Evolutionary conservation across 768 basidiomycete species (phyloP), one percentile per base, ranked within the genome.

Genomic region (Peribolospora baueri): DNA sequence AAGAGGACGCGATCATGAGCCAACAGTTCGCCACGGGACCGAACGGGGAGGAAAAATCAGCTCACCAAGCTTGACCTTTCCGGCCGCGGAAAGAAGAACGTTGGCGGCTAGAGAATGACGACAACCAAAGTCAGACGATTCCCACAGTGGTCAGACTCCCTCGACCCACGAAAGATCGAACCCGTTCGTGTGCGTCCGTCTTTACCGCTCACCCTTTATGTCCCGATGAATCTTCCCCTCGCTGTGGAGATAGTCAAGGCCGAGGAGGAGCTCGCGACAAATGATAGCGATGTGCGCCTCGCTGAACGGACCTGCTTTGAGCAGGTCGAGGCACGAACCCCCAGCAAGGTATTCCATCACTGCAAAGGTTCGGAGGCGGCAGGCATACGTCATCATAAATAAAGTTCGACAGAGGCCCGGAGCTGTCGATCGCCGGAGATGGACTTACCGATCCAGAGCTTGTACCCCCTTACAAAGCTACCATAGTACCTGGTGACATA

Each of bases 281-380:
- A 95, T 76, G 61, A 93, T 81, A 5, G 93, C 88, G 60, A 97
- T 97, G 64, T 97, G 90, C 0, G 78, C 75, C 68, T 98, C 93
- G 10, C 81, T 78, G 67, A 95, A 93, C 40, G 76, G 71, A 38
- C 86, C 91, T 1, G 86, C 76, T 68, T 91, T 93, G 61, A 97
- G 76, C 72, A 98, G 75, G 68, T 97, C 93, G 54, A 95, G 76
- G 69, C 93, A 95, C 38, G 88, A 93, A n/a, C 93, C 93, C 47
- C 93, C 93, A 0, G 87, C 88, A 54, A 97, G 80, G 69, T 86
- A 98, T 68, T 98, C 93, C 93, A 98, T 97, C 63, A 98, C 71
- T 67, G 54, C 36, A 5, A 58, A 36, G 10, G 36, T 50, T 25
- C 13, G 25, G 50, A 25, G 40, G 25, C 40, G 13, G 48, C 43